phyloP scores from a whole-genome alignment of 202 grass and related monocot genomes.

The Schoenoplectus tabernaemontani region DNA sequence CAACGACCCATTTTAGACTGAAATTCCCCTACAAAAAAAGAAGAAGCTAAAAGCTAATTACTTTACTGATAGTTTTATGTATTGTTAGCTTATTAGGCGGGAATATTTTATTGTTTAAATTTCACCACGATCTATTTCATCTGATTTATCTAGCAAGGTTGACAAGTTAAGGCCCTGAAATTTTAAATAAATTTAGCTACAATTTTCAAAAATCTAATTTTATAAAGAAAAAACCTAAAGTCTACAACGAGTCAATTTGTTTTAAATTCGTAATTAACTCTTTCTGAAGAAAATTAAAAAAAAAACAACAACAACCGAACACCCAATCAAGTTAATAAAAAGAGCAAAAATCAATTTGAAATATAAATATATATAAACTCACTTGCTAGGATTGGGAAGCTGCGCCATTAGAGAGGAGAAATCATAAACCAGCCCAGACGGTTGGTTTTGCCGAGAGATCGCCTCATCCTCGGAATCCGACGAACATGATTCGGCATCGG shows the following conservation, averaged over 20 bases:
- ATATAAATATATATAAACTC: constrained; percentile 19
- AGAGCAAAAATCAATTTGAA: neutral
- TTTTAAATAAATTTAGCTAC: neutral
- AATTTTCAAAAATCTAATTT: too few species aligned
- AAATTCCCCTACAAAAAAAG: neutral
- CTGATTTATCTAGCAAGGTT: neutral
- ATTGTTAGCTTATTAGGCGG: too few species aligned
- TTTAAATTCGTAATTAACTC: neutral
- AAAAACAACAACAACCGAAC: too few species aligned
- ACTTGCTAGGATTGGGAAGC: constrained; percentile 61
- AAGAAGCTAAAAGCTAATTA: neutral
- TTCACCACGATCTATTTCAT: neutral
- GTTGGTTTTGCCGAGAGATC: constrained; percentile 9
- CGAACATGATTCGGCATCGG: constrained; percentile 37
- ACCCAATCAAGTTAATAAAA: too few species aligned
- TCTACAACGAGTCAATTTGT: too few species aligned
- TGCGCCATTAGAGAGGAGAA: constrained; percentile 60
- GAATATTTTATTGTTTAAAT: too few species aligned
- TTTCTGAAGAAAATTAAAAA: neutral
- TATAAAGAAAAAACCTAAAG: too few species aligned
- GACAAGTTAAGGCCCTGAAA: neutral
- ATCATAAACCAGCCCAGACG: constrained; percentile 34
- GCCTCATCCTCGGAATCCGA: constrained; percentile 27
- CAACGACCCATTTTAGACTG: neutral
- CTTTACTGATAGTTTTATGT: too few species aligned